Percentiles rank a stretch among this genome's conserved stretches.
Conservation (phyloP, 2,329 filamentous ascomycete genomes). For the Pseudogymnoascus sp. region DNA sequence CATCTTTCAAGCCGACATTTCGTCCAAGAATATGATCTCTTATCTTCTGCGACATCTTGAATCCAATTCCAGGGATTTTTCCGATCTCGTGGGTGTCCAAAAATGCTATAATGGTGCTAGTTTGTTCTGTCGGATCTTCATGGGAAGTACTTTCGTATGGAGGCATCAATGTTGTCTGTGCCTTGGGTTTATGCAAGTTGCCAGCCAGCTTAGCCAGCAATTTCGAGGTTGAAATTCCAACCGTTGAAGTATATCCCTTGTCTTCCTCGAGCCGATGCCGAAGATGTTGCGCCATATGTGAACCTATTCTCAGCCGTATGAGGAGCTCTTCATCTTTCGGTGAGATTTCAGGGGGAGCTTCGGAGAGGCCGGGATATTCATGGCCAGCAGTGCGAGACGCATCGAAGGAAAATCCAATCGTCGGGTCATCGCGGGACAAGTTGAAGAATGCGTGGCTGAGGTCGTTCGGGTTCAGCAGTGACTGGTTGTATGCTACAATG, state of each 20-base stretch:
- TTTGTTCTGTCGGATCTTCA: slow-evolving; percentile 16
- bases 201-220: slow-evolving; percentile 78
- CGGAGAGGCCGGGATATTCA: slow-evolving; percentile 12
- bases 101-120: slow-evolving; percentile 39
- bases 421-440: slow-evolving; percentile 64
- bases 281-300: slow-evolving; percentile 70
- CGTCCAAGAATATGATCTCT: slow-evolving; percentile 49
- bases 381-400: slow-evolving; percentile 59
- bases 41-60: slow-evolving; percentile 63
- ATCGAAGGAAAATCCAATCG: slow-evolving; percentile 73
- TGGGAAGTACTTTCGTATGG: slow-evolving; percentile 38
- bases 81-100: slow-evolving; percentile 69
- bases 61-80: slow-evolving; percentile 78
- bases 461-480: slow-evolving; percentile 58
- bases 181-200: slow-evolving; percentile 74
- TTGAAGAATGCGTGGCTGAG: slow-evolving; percentile 70
- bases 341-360: not conserved
- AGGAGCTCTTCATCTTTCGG: slow-evolving; percentile 17
- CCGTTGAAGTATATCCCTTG: slow-evolving; percentile 79
- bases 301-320: slow-evolving; percentile 63
- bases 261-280: slow-evolving; percentile 64
- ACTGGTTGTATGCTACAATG: slow-evolving; percentile 73
- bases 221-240: slow-evolving; percentile 83
- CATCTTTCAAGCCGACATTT: slow-evolving; percentile 27
- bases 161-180: slow-evolving; percentile 75